Base-by-base conservation (phyloP, 768 basidiomycete species). In the Flagelloscypha sp. region DNA sequence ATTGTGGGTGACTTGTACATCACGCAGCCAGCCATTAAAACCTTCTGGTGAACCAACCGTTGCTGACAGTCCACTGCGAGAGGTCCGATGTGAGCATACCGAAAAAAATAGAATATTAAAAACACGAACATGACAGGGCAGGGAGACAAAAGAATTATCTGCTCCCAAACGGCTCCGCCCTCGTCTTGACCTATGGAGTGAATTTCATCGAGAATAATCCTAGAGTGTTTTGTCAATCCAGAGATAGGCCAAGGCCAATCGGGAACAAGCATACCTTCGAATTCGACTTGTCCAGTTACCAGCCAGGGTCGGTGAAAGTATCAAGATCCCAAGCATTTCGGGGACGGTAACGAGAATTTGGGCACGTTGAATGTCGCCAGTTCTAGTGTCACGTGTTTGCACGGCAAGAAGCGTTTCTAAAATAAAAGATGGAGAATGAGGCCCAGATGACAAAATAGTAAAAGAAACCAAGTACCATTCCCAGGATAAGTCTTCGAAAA, bases 331-430 rank as follows among this genome's bases (percentile, higher is more conserved):
- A 13, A 84, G 55, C 47, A 84, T 69, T 40, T 84, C 79, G 0
- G 82, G 83, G 2, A 84, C 80, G 0, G 82, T 84, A 6, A 84
- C 70, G 12, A 84, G 59, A 25, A 84, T 83, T 49, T 84, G 82
- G 43, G 77, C 81, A 34, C 72, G 74, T 35, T 72, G 69, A 2
- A 79, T 66, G 37, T 84, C 68, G 37, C 82, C 64, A 15, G 78
- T 59, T 1, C 72, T 69, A 47, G 69, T 72, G 41, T 83, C 81
- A 1, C 79, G 64, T 0, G 79, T 79, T 38, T 79, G 77, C 24
- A 79, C 66, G 0, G 77, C 70, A 77, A 79, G 76, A 45, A 70
- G 69, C 37, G 68, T 71, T 40, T 63, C 78, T 81, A 40, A 2
- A 42, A 5, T 25, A 15, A 24, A 37, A 23, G 31, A 38, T 44